Conservation (phyloP, 2,329 filamentous ascomycete species). For the Alternaria dauci region DNA sequence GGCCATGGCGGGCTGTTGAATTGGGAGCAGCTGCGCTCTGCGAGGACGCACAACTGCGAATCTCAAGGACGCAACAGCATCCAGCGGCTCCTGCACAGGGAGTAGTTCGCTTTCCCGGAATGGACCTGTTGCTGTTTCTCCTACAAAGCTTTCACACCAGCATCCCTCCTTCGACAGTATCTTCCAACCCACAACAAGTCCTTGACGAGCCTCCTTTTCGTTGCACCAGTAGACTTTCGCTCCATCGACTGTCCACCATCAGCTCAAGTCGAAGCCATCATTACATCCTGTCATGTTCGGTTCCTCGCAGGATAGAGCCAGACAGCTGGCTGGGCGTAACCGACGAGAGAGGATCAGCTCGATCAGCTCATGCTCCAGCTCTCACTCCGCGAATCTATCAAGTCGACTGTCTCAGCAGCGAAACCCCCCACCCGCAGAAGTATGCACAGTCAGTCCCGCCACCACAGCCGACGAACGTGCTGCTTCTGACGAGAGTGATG, state of each 20-base stretch:
- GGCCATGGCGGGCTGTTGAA: not conserved
- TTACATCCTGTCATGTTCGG: constrained; percentile 40
- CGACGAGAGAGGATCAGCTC: constrained; percentile 39
- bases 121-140: not conserved
- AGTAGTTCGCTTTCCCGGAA: not conserved
- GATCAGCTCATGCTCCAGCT: constrained; percentile 24
- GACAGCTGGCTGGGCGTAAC: constrained; percentile 45
- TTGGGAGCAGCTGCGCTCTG: not conserved
- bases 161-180: not conserved
- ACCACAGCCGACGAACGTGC: not conserved
- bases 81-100: not conserved
- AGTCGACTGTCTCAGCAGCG: constrained; percentile 18
- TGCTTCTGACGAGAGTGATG: not conserved
- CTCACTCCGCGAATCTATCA: constrained; percentile 26
- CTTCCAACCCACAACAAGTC: constrained; percentile 10
- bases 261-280: constrained; percentile 9
- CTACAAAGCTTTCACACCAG: not conserved
- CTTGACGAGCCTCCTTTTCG: constrained; percentile 5
- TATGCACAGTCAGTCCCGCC: not conserved
- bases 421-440: not conserved
- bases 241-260: constrained; percentile 12
- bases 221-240: not conserved
- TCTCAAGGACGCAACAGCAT: not conserved
- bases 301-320: constrained; percentile 45
- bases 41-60: not conserved